phyloP scores from a whole-genome alignment of 2,329 filamentous ascomycete genomes.

The Dactylellina cionopaga region DNA sequence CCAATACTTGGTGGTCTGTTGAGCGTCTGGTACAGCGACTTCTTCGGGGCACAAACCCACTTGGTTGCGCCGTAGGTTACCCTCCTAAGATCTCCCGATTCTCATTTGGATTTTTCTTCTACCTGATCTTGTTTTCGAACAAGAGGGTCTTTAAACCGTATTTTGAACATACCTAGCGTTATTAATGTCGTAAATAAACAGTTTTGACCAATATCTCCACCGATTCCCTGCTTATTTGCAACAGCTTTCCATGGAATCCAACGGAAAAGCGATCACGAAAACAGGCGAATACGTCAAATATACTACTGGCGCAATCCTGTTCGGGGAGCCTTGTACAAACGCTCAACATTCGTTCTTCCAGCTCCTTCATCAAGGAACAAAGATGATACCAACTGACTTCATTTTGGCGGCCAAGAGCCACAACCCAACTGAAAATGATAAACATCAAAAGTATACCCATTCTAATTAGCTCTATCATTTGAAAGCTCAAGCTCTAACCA shows the following conservation, averaged over 20 bases:
- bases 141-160: no score
- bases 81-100: no score
- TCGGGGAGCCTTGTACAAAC: constrained; percentile 98
- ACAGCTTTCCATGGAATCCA: constrained; percentile 99
- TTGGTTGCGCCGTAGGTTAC: constrained; percentile 87
- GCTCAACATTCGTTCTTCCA: constrained; percentile 99
- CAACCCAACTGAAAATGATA: constrained; percentile 90
- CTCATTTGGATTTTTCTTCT: no score
- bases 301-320: constrained; percentile 93
- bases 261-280: constrained; percentile 95
- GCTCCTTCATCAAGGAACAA: constrained; percentile 97
- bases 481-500: constrained; percentile 34
- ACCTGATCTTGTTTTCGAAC: no score
- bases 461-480: not conserved
- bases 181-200: constrained; percentile 58
- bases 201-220: constrained; percentile 98
- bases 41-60: constrained; percentile 97
- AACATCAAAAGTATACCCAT: constrained; percentile 78
- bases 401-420: constrained; percentile 95
- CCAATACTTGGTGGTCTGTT: constrained; percentile 89
- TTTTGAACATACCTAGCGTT: not conserved
- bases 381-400: constrained; percentile 98
- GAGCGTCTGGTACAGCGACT: constrained; percentile 98
- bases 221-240: constrained; percentile 99
- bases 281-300: constrained; percentile 91